phyloP scores from a whole-genome alignment of 208 protist genomes.

The Acanthamoeba culbertsoni region DNA sequence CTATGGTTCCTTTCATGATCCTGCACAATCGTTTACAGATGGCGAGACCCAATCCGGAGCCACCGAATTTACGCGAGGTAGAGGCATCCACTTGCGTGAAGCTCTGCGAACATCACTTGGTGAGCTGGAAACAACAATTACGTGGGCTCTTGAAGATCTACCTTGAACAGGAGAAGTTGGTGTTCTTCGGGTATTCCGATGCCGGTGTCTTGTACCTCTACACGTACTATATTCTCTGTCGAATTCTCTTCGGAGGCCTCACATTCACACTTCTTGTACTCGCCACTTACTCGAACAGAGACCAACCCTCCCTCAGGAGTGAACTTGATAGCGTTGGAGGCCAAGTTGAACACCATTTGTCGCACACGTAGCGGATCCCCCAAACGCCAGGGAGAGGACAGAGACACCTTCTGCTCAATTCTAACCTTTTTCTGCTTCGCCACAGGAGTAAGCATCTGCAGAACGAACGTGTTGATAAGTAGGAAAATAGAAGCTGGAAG shows the following conservation, averaged over 20 bases:
- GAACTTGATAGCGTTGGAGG: slow-evolving; percentile 36
- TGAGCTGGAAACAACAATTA: no score
- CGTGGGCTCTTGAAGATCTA: no score
- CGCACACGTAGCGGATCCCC: slow-evolving; percentile 60
- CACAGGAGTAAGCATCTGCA: background rate
- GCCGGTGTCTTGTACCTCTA: slow-evolving; percentile 67
- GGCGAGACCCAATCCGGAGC: slow-evolving; percentile 71
- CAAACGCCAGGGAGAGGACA: background rate
- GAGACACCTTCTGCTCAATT: background rate
- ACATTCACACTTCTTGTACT: background rate
- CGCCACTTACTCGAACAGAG: no score
- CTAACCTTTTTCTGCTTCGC: background rate
- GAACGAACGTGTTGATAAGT: background rate
- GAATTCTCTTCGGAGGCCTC: background rate
- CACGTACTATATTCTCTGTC: background rate
- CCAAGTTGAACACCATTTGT: slow-evolving; percentile 41
- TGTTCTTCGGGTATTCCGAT: slow-evolving; percentile 72
- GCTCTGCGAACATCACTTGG: no score
- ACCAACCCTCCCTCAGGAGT: slow-evolving; percentile 46
- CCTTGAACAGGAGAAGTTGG: slow-evolving; percentile 55
- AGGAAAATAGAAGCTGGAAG: background rate
- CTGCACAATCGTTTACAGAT: slow-evolving; percentile 73
- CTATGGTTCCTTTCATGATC: slow-evolving; percentile 48
- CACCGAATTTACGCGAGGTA: slow-evolving; percentile 72
- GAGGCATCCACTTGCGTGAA: slow-evolving; percentile 71